phyloP scores from a whole-genome alignment of 495 filamentous ascomycete genomes.

The Articulospora tetracladia region DNA sequence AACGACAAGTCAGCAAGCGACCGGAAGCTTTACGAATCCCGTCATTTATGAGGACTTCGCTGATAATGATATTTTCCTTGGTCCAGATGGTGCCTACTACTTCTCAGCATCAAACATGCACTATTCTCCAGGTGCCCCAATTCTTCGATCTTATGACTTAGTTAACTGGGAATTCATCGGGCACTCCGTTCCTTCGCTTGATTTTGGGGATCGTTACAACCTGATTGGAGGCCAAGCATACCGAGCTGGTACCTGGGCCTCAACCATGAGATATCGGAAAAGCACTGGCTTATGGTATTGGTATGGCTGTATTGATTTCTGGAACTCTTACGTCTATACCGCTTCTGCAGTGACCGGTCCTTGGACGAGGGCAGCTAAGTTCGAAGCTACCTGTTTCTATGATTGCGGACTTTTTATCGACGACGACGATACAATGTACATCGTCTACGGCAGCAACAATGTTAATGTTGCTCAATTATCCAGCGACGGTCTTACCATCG shows the following conservation, averaged over 20 bases:
- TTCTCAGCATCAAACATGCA: slow-evolving; percentile 49
- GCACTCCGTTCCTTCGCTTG: slow-evolving; percentile 49
- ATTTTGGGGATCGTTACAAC: slow-evolving; percentile 44
- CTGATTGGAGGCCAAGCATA: slow-evolving; percentile 45
- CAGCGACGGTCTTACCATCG: slow-evolving; percentile 39
- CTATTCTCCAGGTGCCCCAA: slow-evolving; percentile 56
- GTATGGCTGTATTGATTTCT: slow-evolving; percentile 47
- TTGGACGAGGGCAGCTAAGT: slow-evolving; percentile 31
- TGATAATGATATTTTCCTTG: slow-evolving; percentile 28
- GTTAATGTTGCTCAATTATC: slow-evolving; percentile 48
- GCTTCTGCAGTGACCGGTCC: slow-evolving; percentile 18
- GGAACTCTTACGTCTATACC: background rate
- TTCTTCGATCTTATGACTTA: slow-evolving; percentile 53
- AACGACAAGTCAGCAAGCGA: background rate
- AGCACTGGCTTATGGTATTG: slow-evolving; percentile 49
- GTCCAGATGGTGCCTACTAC: slow-evolving; percentile 39
- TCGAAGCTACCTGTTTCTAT: slow-evolving; percentile 49
- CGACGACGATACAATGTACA: slow-evolving; percentile 51
- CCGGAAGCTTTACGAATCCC: slow-evolving; percentile 23
- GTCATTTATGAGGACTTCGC: slow-evolving; percentile 29
- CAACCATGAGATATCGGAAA: slow-evolving; percentile 43
- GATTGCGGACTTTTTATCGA: slow-evolving; percentile 55
- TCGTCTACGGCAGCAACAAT: slow-evolving; percentile 47
- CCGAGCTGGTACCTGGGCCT: slow-evolving; percentile 52
- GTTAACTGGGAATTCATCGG: slow-evolving; percentile 52